phyloP scores from a whole-genome alignment of 2,329 filamentous ascomycete genomes.

The Thelonectria olida region DNA sequence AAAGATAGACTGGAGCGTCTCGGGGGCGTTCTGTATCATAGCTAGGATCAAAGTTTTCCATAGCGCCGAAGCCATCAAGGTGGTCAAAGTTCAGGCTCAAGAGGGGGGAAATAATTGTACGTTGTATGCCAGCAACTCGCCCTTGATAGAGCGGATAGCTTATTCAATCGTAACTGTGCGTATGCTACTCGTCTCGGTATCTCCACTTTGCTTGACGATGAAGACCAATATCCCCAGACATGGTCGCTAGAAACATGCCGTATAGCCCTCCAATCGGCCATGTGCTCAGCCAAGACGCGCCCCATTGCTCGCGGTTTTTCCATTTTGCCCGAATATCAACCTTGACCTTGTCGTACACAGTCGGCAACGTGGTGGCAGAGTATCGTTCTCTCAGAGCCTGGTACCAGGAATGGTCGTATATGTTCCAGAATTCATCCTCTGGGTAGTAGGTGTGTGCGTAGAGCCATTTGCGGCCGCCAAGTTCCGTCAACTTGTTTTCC shows the following conservation, averaged over 20 bases:
- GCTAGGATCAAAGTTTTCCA: too few species aligned
- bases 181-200: background rate
- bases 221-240: constrained; percentile 29
- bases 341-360: constrained; percentile 73
- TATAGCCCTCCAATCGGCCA: constrained; percentile 35
- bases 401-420: constrained; percentile 68
- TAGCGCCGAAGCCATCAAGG: too few species aligned
- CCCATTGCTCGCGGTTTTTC: background rate
- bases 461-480: constrained; percentile 82
- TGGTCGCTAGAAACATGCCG: constrained; percentile 31
- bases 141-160: too few species aligned
- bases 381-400: constrained; percentile 68
- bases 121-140: too few species aligned
- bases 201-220: constrained; percentile 28
- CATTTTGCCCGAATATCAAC: constrained; percentile 48
- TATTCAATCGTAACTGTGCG: too few species aligned
- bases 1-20: too few species aligned
- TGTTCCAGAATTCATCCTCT: constrained; percentile 70
- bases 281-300: background rate
- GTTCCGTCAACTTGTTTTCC: constrained; percentile 68
- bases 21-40: too few species aligned
- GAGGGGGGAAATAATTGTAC: too few species aligned
- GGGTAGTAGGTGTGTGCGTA: constrained; percentile 83
- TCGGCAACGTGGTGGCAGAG: constrained; percentile 64
- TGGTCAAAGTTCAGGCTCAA: too few species aligned